Conservation (phyloP, 768 basidiomycete species). For the Rhodotorula diobovata region DNA sequence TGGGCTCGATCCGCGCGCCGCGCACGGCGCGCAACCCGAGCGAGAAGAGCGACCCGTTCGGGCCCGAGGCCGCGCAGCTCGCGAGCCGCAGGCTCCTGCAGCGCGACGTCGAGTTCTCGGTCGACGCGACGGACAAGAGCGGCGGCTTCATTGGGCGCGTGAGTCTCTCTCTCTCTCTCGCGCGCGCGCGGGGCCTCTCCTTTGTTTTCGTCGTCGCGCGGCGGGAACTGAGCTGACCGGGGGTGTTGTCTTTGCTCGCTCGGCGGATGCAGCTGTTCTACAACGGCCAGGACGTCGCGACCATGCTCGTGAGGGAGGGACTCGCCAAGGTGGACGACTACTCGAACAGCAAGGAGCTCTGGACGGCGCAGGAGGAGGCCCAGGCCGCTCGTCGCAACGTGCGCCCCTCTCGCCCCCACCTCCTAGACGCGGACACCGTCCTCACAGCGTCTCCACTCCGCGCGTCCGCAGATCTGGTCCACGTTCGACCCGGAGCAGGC, state of each 20-base stretch:
- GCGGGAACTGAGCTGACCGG: too few relatives aligned
- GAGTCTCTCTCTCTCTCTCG: slow-evolving; percentile 42
- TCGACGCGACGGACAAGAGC: slow-evolving; percentile 84
- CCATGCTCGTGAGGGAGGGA: slow-evolving; percentile 78
- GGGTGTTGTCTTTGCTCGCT: not conserved
- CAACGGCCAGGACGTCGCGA: slow-evolving; percentile 80
- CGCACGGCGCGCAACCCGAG: slow-evolving; percentile 67
- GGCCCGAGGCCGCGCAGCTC: slow-evolving; percentile 74
- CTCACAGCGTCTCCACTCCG: not conserved
- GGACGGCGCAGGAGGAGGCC: slow-evolving; percentile 82
- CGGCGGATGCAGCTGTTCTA: slow-evolving; percentile 31
- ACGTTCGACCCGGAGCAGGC: slow-evolving; percentile 46
- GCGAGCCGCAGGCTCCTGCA: slow-evolving; percentile 79
- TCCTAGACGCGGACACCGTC: not conserved
- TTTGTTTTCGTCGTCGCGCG: too few relatives aligned
- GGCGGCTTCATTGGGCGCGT: slow-evolving; percentile 92
- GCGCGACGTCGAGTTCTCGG: slow-evolving; percentile 87
- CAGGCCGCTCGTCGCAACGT: slow-evolving; percentile 67
- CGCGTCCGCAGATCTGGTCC: slow-evolving; percentile 49
- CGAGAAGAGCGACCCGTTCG: slow-evolving; percentile 89
- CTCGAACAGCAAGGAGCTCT: slow-evolving; percentile 72
- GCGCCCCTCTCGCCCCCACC: not conserved
- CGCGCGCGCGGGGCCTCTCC: too few relatives aligned
- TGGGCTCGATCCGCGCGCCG: slow-evolving; percentile 88
- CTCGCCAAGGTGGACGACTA: slow-evolving; percentile 81